Percentiles rank a stretch among this genome's conserved stretches.
Evolutionary conservation across 805 yeast genomes (phyloP).

Genomic region (Nakazawaea laoshanensis): DNA sequence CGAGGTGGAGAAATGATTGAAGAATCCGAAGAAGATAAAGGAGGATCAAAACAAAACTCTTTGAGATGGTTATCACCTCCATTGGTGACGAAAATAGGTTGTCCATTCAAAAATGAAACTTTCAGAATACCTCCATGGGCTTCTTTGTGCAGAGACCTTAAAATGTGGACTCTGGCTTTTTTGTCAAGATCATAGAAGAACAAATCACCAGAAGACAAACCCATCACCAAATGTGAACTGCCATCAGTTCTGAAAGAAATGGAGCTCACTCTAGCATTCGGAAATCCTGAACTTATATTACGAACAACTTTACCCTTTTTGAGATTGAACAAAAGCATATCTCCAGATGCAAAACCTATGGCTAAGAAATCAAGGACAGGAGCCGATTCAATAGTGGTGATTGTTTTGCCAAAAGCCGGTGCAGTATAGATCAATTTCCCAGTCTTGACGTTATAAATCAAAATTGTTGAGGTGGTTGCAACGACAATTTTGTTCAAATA

Average conservation of each 20-base stretch:
- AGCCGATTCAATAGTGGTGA: constrained; percentile 70
- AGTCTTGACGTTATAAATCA: constrained; percentile 67
- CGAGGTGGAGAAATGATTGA: constrained; percentile 84
- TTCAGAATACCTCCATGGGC: constrained; percentile 69
- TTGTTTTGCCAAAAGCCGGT: constrained; percentile 41
- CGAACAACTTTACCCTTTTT: constrained; percentile 52
- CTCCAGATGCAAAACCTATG: constrained; percentile 65
- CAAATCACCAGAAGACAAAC: constrained; percentile 72
- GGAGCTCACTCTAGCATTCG: constrained; percentile 35
- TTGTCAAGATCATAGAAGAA: constrained; percentile 76
- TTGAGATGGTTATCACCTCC: constrained; percentile 89
- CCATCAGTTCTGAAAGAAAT: constrained; percentile 91
- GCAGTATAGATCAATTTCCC: constrained; percentile 54
- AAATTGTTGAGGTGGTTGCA: constrained; percentile 58
- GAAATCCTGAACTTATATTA: constrained; percentile 37
- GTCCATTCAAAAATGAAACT: constrained; percentile 77
- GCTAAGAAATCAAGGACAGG: constrained; percentile 86
- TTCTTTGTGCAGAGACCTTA: constrained; percentile 68
- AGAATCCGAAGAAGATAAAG: constrained; percentile 55
- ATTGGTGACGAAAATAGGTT: constrained; percentile 79
- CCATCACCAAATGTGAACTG: constrained; percentile 71
- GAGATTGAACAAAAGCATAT: constrained; percentile 56
- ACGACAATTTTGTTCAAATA: constrained; percentile 83
- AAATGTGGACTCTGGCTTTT: constrained; percentile 64
- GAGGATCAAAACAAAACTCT: constrained; percentile 91